Conservation (phyloP, 495 filamentous ascomycete genomes). For the Aspergillus indologenus region DNA sequence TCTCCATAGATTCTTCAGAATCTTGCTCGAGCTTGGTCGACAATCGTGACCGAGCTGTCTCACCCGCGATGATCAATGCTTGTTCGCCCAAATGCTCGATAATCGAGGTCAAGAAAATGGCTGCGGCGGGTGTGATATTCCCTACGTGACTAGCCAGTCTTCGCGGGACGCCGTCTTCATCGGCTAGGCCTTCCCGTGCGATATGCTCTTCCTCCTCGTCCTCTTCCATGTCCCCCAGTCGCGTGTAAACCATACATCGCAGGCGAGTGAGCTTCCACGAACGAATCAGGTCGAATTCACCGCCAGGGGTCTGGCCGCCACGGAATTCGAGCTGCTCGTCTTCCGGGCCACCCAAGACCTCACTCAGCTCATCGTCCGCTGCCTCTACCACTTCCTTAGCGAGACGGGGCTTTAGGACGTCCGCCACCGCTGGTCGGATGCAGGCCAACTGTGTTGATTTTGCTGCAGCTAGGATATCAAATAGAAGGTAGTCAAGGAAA, state of each 20-base stretch:
- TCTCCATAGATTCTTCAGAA: constrained; percentile 17
- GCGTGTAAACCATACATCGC: constrained; percentile 96
- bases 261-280: constrained; percentile 90
- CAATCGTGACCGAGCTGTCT: constrained; percentile 77
- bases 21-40: constrained; percentile 32
- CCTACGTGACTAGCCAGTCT: constrained; percentile 58
- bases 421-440: constrained; percentile 78
- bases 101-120: constrained; percentile 93
- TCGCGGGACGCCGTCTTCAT: constrained; percentile 44
- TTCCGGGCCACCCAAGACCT: constrained; percentile 74
- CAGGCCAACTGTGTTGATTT: constrained; percentile 76
- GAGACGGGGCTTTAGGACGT: constrained; percentile 83
- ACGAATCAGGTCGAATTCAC: constrained; percentile 78
- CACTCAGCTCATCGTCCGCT: constrained; percentile 86
- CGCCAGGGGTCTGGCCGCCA: constrained; percentile 47
- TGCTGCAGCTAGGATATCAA: constrained; percentile 75
- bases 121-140: constrained; percentile 83
- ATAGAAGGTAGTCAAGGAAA: constrained; percentile 91
- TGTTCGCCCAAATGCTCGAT: constrained; percentile 94
- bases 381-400: constrained; percentile 82
- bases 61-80: constrained; percentile 78
- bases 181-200: constrained; percentile 63
- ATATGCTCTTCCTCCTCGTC: constrained; percentile 90
- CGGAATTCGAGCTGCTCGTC: constrained; percentile 65
- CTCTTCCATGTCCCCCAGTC: constrained; percentile 94